A percentile compares a stretch with the other conserved stretches of the same genome.
phyloP scores from a whole-genome alignment of 2,329 filamentous ascomycete species.

The Ophiocordyceps polyrhachis-furcata region DNA sequence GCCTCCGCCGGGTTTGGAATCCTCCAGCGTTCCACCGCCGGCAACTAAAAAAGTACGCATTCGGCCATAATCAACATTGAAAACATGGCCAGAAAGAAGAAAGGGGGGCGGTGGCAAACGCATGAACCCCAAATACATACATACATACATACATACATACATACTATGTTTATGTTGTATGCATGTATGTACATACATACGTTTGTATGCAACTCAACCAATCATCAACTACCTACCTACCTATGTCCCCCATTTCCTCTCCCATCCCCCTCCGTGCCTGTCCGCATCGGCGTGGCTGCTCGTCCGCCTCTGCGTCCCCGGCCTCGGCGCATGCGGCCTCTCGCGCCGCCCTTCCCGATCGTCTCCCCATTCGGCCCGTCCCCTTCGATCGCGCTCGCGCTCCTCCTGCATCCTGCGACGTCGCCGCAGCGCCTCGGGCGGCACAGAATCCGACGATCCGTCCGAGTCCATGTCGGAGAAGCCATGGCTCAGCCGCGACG shows the following conservation, averaged over 20 bases:
- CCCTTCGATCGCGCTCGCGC: constrained; percentile 14
- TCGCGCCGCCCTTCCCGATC: constrained; percentile 16
- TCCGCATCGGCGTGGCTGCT: constrained; percentile 32
- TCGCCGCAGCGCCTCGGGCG: constrained; percentile 13
- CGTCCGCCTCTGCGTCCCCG: constrained; percentile 22
- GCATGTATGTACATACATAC: background rate
- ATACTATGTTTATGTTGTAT: background rate
- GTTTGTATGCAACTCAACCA: too few species aligned
- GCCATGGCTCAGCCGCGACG: constrained; percentile 20
- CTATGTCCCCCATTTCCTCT: constrained; percentile 5
- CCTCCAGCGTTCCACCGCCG: too few species aligned
- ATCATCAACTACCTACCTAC: too few species aligned
- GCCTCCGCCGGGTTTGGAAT: too few species aligned
- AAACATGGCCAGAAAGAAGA: too few species aligned
- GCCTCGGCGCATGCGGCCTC: constrained; percentile 17
- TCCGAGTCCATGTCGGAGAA: constrained; percentile 23
- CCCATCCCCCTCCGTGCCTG: constrained; percentile 14
- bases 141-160: too few species aligned
- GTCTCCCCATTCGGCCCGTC: constrained; percentile 12
- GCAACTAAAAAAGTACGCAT: too few species aligned
- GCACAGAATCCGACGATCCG: constrained; percentile 15
- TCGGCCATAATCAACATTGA: too few species aligned
- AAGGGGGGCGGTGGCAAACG: too few species aligned
- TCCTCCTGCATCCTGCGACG: constrained; percentile 7
- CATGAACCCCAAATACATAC: too few species aligned